A percentile compares a stretch with the other conserved stretches of the same genome.
Conservation (phyloP, 441 rosid species). For the Sinapis alba region DNA sequence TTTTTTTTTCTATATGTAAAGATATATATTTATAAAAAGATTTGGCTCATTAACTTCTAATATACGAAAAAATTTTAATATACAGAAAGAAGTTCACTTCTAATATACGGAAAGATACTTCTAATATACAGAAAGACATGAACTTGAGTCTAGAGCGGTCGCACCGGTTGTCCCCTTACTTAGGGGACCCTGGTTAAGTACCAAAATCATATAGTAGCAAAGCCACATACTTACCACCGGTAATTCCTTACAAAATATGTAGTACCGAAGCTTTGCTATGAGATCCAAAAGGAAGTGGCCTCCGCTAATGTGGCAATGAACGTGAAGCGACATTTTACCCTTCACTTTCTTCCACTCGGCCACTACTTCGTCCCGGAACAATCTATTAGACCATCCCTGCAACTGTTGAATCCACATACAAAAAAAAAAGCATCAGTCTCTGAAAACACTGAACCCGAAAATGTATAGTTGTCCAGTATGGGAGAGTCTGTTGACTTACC, state of each 20-base stretch:
- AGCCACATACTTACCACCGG: neutral
- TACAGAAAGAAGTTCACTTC: too few species aligned
- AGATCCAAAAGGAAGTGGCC: conserved; percentile 38
- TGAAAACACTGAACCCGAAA: neutral
- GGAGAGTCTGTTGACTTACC: conserved; percentile 44
- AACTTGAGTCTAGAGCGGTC: too few species aligned
- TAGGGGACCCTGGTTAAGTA: too few species aligned
- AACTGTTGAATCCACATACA: conserved; percentile 53
- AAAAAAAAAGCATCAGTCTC: conserved; percentile 2
- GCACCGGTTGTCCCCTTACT: too few species aligned
- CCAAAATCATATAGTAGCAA: neutral
- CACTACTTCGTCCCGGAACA: conserved; percentile 89
- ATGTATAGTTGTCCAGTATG: neutral
- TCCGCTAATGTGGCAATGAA: conserved; percentile 92
- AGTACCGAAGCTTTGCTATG: neutral
- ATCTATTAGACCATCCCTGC: conserved; percentile 83
- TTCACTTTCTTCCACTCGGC: conserved; percentile 94
- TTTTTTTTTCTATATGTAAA: too few species aligned
- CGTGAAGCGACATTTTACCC: conserved; percentile 88
- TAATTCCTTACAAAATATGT: neutral
- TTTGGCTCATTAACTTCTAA: too few species aligned
- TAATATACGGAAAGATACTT: too few species aligned
- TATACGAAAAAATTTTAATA: too few species aligned
- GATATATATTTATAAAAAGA: too few species aligned
- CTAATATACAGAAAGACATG: too few species aligned